Percentiles rank a stretch among this genome's conserved stretches.
Evolutionary conservation across 371 early-diverging fungal species (phyloP).

Genomic region (Coemansia sp.): DNA sequence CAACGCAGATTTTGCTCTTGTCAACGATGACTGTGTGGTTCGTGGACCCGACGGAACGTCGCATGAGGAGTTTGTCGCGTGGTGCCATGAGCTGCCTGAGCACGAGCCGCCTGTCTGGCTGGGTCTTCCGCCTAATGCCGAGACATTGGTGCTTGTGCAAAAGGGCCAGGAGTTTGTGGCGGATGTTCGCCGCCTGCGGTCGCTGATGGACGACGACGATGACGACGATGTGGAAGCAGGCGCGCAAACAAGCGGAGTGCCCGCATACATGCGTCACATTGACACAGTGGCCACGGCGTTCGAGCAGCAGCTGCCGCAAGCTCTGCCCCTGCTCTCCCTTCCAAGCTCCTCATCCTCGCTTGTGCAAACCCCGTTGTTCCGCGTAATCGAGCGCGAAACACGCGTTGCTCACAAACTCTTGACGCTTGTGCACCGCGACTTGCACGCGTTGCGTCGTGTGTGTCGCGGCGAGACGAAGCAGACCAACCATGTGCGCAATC

Average conservation of each 20-base stretch:
- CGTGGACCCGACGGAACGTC: constrained; percentile 87
- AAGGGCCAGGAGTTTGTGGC: constrained; percentile 72
- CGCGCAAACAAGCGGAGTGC: constrained; percentile 50
- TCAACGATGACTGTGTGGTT: constrained; percentile 56
- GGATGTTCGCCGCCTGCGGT: constrained; percentile 84
- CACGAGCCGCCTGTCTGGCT: constrained; percentile 96
- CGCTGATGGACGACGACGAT: constrained; percentile 80
- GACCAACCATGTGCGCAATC: constrained; percentile 77
- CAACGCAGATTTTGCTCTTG: constrained; percentile 78
- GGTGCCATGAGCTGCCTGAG: constrained; percentile 87
- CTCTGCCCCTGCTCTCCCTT: constrained; percentile 13
- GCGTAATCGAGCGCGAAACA: constrained; percentile 84
- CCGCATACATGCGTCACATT: constrained; percentile 77
- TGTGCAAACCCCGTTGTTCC: constrained; percentile 67
- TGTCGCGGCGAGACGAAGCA: constrained; percentile 78
- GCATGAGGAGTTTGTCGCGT: constrained; percentile 80
- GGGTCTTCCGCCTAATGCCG: constrained; percentile 92
- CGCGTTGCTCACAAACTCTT: constrained; percentile 65
- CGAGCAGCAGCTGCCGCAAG: constrained; percentile 60
- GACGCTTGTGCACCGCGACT: constrained; percentile 63
- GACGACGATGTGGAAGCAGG: constrained; percentile 54
- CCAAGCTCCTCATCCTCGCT: neutral
- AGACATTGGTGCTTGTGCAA: constrained; percentile 79
- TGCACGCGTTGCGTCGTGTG: constrained; percentile 62
- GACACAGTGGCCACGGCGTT: constrained; percentile 60